These are phyloP conservation scores for Moringa oleifera DNA, from an alignment of 345 rosid species.

Conservation along the genomic window DNA sequence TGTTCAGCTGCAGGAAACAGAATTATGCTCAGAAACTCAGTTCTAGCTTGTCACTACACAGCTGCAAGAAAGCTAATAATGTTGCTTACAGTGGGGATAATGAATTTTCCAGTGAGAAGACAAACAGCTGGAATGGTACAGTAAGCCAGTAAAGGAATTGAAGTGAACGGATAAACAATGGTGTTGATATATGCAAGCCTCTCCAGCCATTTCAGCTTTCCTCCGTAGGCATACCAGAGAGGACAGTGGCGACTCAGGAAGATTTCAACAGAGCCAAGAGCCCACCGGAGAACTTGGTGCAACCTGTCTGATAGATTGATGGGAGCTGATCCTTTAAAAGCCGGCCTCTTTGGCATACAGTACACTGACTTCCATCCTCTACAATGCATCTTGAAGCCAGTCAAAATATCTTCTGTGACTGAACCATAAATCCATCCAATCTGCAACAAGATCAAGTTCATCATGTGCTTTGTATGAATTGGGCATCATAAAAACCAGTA, in stretches of 20 bases:
- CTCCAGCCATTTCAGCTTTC: constrained; percentile 84
- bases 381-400: constrained; percentile 96
- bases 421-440: constrained; percentile 98
- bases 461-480: too few relatives aligned
- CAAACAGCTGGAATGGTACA: constrained; percentile 93
- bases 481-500: too few relatives aligned
- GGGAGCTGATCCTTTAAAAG: constrained; percentile 94
- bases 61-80: background rate
- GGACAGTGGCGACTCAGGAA: constrained; percentile 95
- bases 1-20: constrained; percentile 53
- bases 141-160: constrained; percentile 89
- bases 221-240: constrained; percentile 91
- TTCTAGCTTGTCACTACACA: background rate
- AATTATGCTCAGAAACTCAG: background rate
- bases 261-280: constrained; percentile 92
- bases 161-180: constrained; percentile 92
- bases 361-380: constrained; percentile 96
- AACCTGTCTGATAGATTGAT: constrained; percentile 89
- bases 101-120: constrained; percentile 93
- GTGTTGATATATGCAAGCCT: constrained; percentile 91
- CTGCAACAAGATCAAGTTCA: constrained; percentile 29
- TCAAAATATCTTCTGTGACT: constrained; percentile 81
- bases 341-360: constrained; percentile 77
- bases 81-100: constrained; percentile 73
- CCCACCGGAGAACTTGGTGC: constrained; percentile 97